Percentiles rank a stretch among this genome's conserved stretches.
Evolutionary conservation across 176 grass and related monocot species (phyloP).

Genomic region (Aegilops tauschii): DNA sequence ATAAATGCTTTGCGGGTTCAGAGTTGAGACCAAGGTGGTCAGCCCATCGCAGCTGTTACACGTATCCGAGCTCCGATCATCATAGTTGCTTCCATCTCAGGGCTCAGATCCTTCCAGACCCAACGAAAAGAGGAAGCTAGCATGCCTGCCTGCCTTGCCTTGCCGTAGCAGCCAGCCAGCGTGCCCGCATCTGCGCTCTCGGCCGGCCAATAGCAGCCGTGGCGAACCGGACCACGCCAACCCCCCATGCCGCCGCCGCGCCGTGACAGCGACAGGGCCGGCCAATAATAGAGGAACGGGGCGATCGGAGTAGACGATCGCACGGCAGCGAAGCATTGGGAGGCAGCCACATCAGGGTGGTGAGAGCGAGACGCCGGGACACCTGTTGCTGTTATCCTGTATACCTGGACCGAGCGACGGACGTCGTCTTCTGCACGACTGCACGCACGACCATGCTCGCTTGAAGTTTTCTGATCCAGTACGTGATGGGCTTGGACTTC

Average conservation of each 20-base stretch:
- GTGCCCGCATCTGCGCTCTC: background rate
- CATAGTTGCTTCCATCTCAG: background rate
- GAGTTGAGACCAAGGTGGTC: no score
- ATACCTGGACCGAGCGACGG: background rate
- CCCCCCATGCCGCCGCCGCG: background rate
- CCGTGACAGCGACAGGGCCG: slow-evolving; percentile 13
- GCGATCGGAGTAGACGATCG: no score
- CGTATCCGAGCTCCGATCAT: no score
- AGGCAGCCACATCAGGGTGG: background rate
- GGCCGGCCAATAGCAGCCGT: slow-evolving; percentile 4
- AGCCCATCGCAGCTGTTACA: background rate
- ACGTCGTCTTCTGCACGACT: background rate
- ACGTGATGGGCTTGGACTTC: background rate
- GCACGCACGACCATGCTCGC: background rate
- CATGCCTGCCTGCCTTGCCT: background rate
- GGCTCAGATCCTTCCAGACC: background rate
- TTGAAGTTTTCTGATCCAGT: background rate
- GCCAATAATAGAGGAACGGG: background rate
- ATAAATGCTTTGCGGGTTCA: background rate
- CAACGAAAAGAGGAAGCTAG: background rate
- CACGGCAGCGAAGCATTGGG: background rate
- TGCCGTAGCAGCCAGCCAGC: background rate
- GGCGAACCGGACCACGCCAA: slow-evolving; percentile 25
- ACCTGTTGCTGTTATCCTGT: background rate
- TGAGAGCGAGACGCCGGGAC: background rate